Evolutionary conservation across 1,284 basidiomycete genomes (phyloP), one percentile per base, ranked within the genome.

Genomic region (Fistulina hepatica): DNA sequence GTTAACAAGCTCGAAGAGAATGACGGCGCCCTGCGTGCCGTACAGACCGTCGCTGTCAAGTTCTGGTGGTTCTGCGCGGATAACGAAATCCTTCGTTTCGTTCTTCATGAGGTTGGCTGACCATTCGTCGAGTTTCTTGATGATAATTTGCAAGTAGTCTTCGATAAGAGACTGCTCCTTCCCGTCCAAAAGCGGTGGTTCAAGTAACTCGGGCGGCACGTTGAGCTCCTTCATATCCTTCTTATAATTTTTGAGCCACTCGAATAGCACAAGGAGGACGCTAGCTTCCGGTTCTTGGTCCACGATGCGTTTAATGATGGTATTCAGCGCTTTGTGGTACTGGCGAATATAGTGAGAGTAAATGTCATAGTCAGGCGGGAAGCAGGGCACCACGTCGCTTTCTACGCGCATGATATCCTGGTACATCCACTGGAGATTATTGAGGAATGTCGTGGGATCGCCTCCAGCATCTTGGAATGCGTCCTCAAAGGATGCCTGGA

Each of bases 1-100:
- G 56, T 97, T 97, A 52, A 98, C 83, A 82, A 95, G 94, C 61
- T 95, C 86, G 71, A 97, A 98, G 48, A 98, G 71, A 52, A 97
- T 95, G 42, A 93, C 76, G 11, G 92, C 84, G 17, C 91, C 91
- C 53, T 97, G 86, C 51, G 84, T 83, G 11, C 88, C 86, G 55
- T 97, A 97, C 47, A 86, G 67, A 6, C 90, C 90, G 45, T 97
- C 92, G 31, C 75, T 73, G 50, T 91, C 86, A 34, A 85, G 63
- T 54, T 97, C 93, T 1, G 93, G 95, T 17, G 89, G 85, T 47
- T 84, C 78, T 36, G 79, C 73, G 19, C 95, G 76, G 36, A 76
- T 71, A 7, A 75, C 76, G 62, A 98, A 98, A 42, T 90, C 85
- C 19, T 75, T 69, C 27, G 86, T 67, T 57, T 98, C 95, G 21